Evolutionary conservation across 225 moss, liverwort and hornwort genomes (phyloP).

Genomic region (Straminergon stramineum): DNA sequence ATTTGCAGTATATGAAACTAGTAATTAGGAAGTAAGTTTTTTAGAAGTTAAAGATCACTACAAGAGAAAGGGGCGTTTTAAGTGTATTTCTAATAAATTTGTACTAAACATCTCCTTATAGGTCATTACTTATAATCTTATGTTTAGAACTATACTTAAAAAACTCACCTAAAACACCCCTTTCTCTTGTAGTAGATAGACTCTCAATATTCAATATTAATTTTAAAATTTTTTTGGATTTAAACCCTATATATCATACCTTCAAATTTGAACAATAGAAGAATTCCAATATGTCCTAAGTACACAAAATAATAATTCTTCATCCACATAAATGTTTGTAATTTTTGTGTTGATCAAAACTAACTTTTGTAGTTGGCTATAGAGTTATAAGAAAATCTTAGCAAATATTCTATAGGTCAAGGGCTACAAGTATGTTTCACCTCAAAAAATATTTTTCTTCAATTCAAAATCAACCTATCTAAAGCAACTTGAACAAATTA

Average conservation of each 20-base stretch:
- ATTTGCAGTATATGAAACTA: not conserved
- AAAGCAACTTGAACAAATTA: not conserved
- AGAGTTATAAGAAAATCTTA: too few species aligned
- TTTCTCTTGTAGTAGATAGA: too few species aligned
- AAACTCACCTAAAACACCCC: too few species aligned
- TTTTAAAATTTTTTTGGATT: not conserved
- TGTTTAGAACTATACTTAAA: too few species aligned
- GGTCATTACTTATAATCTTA: too few species aligned
- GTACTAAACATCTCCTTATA: too few species aligned
- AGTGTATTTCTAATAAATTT: too few species aligned
- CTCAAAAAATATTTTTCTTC: not conserved
- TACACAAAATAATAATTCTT: not conserved
- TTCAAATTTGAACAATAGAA: not conserved
- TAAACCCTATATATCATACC: not conserved
- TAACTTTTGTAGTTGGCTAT: not conserved
- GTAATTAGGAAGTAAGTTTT: not conserved
- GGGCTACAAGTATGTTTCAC: not conserved
- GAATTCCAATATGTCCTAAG: not conserved
- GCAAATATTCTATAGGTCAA: not conserved
- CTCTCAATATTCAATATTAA: not conserved
- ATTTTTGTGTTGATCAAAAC: not conserved
- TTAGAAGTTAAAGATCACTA: not conserved
- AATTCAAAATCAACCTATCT: fast-evolving
- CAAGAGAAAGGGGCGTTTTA: too few species aligned
- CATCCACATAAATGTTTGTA: not conserved